Conservation (phyloP, 2,329 filamentous ascomycete genomes). For the Xylaria polymorpha region DNA sequence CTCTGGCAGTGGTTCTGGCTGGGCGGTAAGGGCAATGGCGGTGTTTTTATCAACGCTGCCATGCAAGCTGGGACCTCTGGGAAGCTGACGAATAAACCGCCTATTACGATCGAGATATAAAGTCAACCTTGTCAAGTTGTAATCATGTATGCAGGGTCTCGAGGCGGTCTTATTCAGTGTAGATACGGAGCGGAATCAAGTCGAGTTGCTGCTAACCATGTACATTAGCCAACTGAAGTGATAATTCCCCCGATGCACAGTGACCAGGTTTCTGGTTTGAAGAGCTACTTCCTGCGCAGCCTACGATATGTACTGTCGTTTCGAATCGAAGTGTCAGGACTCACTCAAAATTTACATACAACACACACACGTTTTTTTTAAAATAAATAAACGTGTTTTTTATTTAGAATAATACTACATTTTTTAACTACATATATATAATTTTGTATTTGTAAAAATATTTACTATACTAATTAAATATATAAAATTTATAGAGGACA, state of each 20-base stretch:
- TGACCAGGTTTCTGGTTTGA: background rate
- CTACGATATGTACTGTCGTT: background rate
- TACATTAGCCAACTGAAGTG: background rate
- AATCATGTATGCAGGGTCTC: background rate
- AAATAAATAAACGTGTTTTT: too few species aligned
- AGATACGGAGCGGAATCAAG: background rate
- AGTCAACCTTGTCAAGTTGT: background rate
- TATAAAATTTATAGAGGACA: too few species aligned
- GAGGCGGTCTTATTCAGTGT: background rate
- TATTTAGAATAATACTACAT: too few species aligned
- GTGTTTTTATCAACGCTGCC: conserved; percentile 67
- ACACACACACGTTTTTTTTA: too few species aligned
- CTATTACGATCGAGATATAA: conserved; percentile 47
- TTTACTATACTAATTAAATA: too few species aligned
- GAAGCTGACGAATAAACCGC: conserved; percentile 55
- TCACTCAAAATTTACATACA: too few species aligned
- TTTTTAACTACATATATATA: too few species aligned
- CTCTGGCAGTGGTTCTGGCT: conserved; percentile 69
- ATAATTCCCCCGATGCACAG: background rate
- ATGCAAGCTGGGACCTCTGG: conserved; percentile 67
- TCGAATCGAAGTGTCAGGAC: too few species aligned
- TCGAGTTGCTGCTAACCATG: background rate
- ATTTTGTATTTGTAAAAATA: too few species aligned
- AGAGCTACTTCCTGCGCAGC: background rate
- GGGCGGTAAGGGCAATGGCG: conserved; percentile 62